A percentile compares a stretch with the other conserved stretches of the same genome.
These are phyloP conservation scores for Calonectria naviculata DNA, from an alignment of 2,329 filamentous ascomycete genomes.

Conservation along the genomic window DNA sequence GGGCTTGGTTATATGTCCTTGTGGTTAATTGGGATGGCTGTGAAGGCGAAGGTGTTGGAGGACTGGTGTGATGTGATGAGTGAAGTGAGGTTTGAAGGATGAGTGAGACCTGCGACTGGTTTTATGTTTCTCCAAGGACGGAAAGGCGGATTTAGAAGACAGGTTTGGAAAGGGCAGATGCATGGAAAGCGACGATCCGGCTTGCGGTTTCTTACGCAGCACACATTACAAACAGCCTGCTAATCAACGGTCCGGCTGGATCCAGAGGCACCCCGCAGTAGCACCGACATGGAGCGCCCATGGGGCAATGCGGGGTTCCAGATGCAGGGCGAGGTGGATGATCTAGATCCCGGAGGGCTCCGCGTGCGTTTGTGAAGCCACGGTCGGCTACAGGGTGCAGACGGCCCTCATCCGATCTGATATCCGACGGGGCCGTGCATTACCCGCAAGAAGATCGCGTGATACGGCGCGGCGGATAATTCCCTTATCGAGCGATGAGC, in stretches of 20 bases:
- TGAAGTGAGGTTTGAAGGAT: background rate
- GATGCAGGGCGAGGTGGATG: background rate
- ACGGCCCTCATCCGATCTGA: slow-evolving; percentile 1
- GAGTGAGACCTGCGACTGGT: slow-evolving; percentile 4
- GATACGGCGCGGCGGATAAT: slow-evolving; percentile 1
- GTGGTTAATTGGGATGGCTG: background rate
- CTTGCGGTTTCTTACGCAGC: background rate
- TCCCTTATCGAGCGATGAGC: background rate
- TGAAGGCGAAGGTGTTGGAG: background rate
- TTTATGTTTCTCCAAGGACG: slow-evolving; percentile 7
- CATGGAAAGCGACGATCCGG: slow-evolving; percentile 12
- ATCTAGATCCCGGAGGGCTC: background rate
- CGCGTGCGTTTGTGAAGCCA: background rate
- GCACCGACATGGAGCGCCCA: slow-evolving; percentile 5
- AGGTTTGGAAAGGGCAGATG: background rate
- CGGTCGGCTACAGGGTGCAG: slow-evolving; percentile 12
- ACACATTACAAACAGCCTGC: slow-evolving; percentile 16
- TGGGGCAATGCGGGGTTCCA: slow-evolving; percentile 16
- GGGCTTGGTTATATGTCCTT: background rate
- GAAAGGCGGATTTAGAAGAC: slow-evolving; percentile 18
- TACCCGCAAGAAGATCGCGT: slow-evolving; percentile 3
- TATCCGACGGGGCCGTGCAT: slow-evolving; percentile 3
- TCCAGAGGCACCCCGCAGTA: slow-evolving; percentile 13
- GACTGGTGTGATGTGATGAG: background rate
- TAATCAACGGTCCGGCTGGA: slow-evolving; percentile 3